These are phyloP conservation scores for Lasiodiplodia gonubiensis DNA, from an alignment of 2,329 filamentous ascomycete genomes.

Conservation along the genomic window DNA sequence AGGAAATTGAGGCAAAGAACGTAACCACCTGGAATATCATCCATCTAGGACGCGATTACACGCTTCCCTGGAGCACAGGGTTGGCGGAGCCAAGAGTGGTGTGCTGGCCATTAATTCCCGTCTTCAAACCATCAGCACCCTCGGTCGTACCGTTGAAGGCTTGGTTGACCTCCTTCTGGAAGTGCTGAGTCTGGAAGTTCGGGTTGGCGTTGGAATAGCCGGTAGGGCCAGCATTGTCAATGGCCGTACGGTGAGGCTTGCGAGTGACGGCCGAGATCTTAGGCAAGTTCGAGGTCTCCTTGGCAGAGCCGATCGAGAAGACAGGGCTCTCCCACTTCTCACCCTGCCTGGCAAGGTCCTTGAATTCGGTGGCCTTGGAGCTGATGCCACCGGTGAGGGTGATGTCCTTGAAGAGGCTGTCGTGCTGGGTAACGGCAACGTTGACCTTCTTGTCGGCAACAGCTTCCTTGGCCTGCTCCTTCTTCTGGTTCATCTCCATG, in stretches of 20 bases:
- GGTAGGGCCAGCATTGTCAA: slow-evolving; percentile 41
- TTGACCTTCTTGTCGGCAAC: slow-evolving; percentile 75
- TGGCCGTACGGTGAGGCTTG: slow-evolving; percentile 61
- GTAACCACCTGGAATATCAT: not conserved
- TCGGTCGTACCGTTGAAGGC: slow-evolving; percentile 42
- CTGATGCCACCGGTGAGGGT: slow-evolving; percentile 86
- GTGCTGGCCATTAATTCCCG: slow-evolving; percentile 33
- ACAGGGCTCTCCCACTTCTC: slow-evolving; percentile 94
- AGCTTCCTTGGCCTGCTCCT: slow-evolving; percentile 57
- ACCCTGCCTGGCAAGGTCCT: slow-evolving; percentile 82
- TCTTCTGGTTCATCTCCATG: slow-evolving; percentile 79
- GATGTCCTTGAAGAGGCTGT: slow-evolving; percentile 91
- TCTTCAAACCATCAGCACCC: slow-evolving; percentile 12
- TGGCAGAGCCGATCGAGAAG: slow-evolving; percentile 82
- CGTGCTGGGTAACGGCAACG: slow-evolving; percentile 81
- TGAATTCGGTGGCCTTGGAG: slow-evolving; percentile 92
- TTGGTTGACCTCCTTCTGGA: slow-evolving; percentile 53
- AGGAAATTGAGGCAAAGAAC: not conserved
- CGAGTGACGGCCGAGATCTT: slow-evolving; percentile 58
- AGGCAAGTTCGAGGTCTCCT: slow-evolving; percentile 75
- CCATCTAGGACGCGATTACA: slow-evolving; percentile 33
- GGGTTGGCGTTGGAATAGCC: slow-evolving; percentile 29
- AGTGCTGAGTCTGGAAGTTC: slow-evolving; percentile 40
- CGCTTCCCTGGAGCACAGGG: slow-evolving; percentile 50
- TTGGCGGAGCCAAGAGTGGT: slow-evolving; percentile 51